Evolutionary conservation across 176 grass and related monocot genomes (phyloP).

Genomic region (Canna indica): DNA sequence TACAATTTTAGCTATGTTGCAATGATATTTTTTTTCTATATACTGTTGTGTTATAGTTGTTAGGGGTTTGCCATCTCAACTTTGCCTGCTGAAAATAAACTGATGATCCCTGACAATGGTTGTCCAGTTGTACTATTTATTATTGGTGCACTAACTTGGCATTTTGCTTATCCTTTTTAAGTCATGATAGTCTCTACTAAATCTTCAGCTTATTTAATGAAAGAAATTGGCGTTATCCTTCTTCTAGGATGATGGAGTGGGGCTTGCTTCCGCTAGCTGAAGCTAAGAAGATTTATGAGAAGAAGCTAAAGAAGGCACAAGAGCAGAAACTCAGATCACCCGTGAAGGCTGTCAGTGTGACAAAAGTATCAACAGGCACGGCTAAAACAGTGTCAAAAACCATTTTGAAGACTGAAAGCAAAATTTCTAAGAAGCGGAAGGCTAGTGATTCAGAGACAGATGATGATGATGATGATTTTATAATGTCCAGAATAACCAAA

Average conservation of each 20-base stretch:
- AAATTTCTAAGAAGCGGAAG: constrained; percentile 37
- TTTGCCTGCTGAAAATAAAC: not conserved
- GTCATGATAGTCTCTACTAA: not conserved
- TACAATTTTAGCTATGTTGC: not conserved
- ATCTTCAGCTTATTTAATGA: not conserved
- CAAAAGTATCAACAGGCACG: constrained; percentile 15
- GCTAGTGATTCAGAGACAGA: constrained; percentile 22
- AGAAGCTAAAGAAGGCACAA: constrained; percentile 37
- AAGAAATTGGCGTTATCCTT: not conserved
- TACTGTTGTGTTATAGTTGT: not conserved
- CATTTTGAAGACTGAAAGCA: constrained; percentile 7
- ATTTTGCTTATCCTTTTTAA: not conserved
- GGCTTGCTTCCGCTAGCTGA: constrained; percentile 47
- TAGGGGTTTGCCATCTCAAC: not conserved
- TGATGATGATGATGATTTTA: constrained; percentile 31
- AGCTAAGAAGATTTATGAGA: constrained; percentile 37
- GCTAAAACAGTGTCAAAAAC: constrained; percentile 22
- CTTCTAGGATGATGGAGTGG: constrained; percentile 80
- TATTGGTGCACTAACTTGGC: not conserved
- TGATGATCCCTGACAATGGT: not conserved
- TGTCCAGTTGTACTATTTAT: not conserved
- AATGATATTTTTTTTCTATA: not conserved
- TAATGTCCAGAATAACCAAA: constrained; percentile 22
- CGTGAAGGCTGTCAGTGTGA: constrained; percentile 26
- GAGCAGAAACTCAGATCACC: constrained; percentile 39